Evolutionary conservation across 805 yeast genomes (phyloP), one percentile per base, ranked within the genome.

Genomic region (Sugiyamaella marilandica): DNA sequence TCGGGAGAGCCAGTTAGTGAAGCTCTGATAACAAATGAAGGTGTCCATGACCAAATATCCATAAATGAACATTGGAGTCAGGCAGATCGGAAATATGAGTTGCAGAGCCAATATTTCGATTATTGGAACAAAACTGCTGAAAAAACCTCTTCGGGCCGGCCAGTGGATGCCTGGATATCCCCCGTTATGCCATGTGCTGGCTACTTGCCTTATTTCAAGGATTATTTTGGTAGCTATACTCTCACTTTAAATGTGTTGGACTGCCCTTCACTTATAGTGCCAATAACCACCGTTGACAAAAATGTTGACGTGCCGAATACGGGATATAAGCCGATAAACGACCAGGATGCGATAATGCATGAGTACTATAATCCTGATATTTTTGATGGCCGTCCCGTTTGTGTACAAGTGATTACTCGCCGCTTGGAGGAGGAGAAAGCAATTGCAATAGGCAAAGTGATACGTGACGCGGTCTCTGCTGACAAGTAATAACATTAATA

Each of bases 371-470:
- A 77, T 50, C 74, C 81, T 5, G 77, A 74, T 48, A 65, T 72
- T 41, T 69, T 65, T 49, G 69, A 74, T 53, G 81, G 80, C 2
- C 79, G 78, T 61, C 84, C 87, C 0, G 80, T 82, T 2, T 70
- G 76, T 3, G 58, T 82, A 10, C 88, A 83, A 62, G 57, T 83
- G 14, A 73, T 80, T 19, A 76, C 83, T 29, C 71, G 77, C 52
- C 72, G 83, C 50, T 77, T 75, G 51, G 76, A 81, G 53, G 89
- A 83, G 59, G 88, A 83, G 60, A 77, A 78, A 60, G 75, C 76
- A 2, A 63, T 81, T 33, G 72, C 45, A n/a, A 61, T 76, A 56
- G 59, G 57, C 8, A 45, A 41, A 19, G 41, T 47, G 4, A 16
- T 54, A 10, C 45, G 55, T 16, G 55, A 51, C 31, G 52, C 53